Conservation (phyloP, 306 rosid genomes). For the Fragaria vesca region DNA sequence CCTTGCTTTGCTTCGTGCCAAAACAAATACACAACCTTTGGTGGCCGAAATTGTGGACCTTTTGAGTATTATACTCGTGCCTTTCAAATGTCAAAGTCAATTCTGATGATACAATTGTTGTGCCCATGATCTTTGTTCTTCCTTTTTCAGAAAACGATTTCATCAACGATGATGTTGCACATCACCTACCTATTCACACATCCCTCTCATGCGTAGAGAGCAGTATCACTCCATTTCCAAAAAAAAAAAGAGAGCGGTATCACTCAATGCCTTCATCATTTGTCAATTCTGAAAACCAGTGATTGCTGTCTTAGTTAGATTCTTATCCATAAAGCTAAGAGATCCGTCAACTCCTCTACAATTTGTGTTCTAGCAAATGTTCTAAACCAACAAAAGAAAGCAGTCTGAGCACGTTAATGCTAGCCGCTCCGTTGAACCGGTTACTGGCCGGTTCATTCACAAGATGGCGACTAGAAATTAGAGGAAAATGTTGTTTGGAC, state of each 20-base stretch:
- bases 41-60: slow-evolving; percentile 7
- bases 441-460: not conserved
- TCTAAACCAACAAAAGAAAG: not conserved
- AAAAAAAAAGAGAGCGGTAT: too few relatives aligned
- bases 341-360: not conserved
- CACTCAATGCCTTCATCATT: not conserved
- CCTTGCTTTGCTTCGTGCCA: not conserved
- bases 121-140: not conserved
- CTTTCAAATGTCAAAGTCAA: not conserved
- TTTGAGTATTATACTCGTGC: not conserved
- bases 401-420: not conserved
- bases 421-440: not conserved
- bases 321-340: not conserved
- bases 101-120: not conserved
- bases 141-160: not conserved
- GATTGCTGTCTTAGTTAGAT: not conserved
- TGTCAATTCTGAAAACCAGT: not conserved
- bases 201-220: not conserved
- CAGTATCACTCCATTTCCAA: too few relatives aligned
- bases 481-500: not conserved
- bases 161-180: not conserved
- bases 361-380: not conserved
- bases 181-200: not conserved
- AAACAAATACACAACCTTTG: not conserved
- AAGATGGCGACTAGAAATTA: not conserved